Conservation (phyloP, 345 rosid species). For the Nasturtium officinale region DNA sequence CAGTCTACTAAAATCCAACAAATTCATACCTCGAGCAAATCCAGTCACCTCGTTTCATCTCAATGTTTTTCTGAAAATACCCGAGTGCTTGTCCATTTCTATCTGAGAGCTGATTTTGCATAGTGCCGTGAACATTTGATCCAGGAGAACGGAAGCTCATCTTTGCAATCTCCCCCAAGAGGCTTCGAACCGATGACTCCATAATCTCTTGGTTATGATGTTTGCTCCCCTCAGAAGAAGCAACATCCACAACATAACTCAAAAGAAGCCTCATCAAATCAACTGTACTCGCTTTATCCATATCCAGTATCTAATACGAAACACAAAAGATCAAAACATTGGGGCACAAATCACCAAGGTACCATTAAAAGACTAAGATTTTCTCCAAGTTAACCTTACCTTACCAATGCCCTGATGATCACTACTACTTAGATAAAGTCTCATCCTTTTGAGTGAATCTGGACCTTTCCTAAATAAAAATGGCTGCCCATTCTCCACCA, state of each 20-base stretch:
- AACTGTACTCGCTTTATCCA: conserved; percentile 53
- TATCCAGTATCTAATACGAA: conserved; percentile 46
- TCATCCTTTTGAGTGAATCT: conserved; percentile 64
- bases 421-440: conserved; percentile 46
- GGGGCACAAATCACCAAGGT: background rate
- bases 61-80: conserved; percentile 51
- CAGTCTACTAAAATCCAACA: background rate
- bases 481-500: conserved; percentile 64
- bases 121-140: conserved; percentile 36
- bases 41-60: conserved; percentile 98
- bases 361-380: background rate
- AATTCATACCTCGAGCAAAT: conserved; percentile 66
- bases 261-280: conserved; percentile 83
- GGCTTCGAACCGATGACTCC: conserved; percentile 61
- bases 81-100: conserved; percentile 49
- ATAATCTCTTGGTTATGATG: conserved; percentile 47
- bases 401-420: conserved; percentile 36
- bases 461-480: conserved; percentile 62
- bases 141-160: conserved; percentile 44
- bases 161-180: conserved; percentile 62
- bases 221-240: conserved; percentile 42
- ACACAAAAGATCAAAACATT: conserved; percentile 6
- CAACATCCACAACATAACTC: conserved; percentile 60
- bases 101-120: conserved; percentile 49
- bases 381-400: conserved; percentile 14